Conservation (phyloP, 2,329 filamentous ascomycete species). For the Aureobasidium pullulans region DNA sequence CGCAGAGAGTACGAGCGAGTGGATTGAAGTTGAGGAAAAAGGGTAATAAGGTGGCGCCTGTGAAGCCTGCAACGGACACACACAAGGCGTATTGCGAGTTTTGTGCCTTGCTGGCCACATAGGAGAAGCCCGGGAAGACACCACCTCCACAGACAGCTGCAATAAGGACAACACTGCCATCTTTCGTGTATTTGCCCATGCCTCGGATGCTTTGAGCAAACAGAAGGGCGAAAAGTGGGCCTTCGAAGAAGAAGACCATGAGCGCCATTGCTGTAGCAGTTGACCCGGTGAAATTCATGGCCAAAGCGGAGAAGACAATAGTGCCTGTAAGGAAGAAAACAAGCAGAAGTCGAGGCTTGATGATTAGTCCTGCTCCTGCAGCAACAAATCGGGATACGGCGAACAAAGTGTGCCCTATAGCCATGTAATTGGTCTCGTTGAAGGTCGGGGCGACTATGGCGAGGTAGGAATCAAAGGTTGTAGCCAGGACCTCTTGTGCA, state of each 20-base stretch:
- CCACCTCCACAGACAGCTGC: conserved; percentile 48
- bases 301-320: conserved; percentile 45
- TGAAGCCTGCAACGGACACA: conserved; percentile 47
- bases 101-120: conserved; percentile 33
- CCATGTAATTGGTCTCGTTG: conserved; percentile 37
- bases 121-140: conserved; percentile 49
- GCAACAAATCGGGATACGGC: conserved; percentile 51
- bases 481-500: conserved; percentile 50
- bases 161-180: conserved; percentile 47
- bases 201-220: conserved; percentile 53
- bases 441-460: conserved; percentile 30
- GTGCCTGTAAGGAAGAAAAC: conserved; percentile 46
- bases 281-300: conserved; percentile 41
- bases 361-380: conserved; percentile 44
- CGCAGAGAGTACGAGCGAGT: conserved; percentile 42
- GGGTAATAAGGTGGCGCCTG: conserved; percentile 45
- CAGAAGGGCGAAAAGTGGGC: conserved; percentile 52
- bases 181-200: conserved; percentile 51
- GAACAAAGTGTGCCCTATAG: conserved; percentile 52
- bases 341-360: conserved; percentile 54
- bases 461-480: conserved; percentile 41
- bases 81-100: conserved; percentile 44
- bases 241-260: conserved; percentile 53
- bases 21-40: conserved; percentile 46
- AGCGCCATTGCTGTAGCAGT: conserved; percentile 42